These are phyloP conservation scores for Candida loeiensis DNA, from an alignment of 805 yeast genomes.

Conservation along the genomic window DNA sequence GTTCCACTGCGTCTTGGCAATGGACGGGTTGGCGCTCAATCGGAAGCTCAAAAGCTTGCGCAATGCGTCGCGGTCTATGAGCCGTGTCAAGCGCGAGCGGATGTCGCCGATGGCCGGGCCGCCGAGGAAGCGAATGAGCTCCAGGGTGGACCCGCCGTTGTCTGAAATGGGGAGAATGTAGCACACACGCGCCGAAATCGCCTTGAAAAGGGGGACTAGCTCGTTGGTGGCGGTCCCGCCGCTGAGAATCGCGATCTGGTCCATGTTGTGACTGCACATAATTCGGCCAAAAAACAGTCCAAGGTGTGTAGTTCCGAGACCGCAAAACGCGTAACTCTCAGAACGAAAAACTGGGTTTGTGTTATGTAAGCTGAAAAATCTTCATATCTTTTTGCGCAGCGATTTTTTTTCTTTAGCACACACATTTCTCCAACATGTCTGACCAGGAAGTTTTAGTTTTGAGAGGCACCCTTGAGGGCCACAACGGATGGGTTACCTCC, in stretches of 20 bases:
- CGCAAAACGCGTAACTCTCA: slow-evolving; percentile 25
- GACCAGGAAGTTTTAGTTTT: slow-evolving; percentile 95
- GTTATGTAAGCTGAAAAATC: not conserved
- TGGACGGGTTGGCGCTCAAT: slow-evolving; percentile 42
- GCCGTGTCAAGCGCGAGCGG: slow-evolving; percentile 71
- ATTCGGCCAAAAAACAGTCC: slow-evolving; percentile 39
- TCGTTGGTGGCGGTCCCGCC: slow-evolving; percentile 91
- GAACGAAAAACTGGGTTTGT: slow-evolving; percentile 5
- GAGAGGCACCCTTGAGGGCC: slow-evolving; percentile 98
- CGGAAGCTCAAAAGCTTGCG: slow-evolving; percentile 43
- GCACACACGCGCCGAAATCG: slow-evolving; percentile 43
- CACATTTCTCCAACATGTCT: slow-evolving; percentile 47
- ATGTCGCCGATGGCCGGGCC: slow-evolving; percentile 97
- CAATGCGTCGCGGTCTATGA: slow-evolving; percentile 56
- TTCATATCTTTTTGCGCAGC: not conserved
- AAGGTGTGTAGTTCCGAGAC: slow-evolving; percentile 37
- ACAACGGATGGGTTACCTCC: slow-evolving; percentile 89
- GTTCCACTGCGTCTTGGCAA: slow-evolving; percentile 73
- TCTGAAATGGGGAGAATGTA: slow-evolving; percentile 84
- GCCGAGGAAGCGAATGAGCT: slow-evolving; percentile 77
- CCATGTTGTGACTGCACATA: slow-evolving; percentile 5
- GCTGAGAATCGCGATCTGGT: slow-evolving; percentile 44
- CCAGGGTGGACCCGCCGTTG: slow-evolving; percentile 94
- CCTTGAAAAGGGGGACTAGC: slow-evolving; percentile 55
- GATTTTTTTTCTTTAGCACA: slow-evolving; percentile 5